Base-by-base conservation (phyloP, 257 asterid species). In the Scutellaria galericulata region DNA sequence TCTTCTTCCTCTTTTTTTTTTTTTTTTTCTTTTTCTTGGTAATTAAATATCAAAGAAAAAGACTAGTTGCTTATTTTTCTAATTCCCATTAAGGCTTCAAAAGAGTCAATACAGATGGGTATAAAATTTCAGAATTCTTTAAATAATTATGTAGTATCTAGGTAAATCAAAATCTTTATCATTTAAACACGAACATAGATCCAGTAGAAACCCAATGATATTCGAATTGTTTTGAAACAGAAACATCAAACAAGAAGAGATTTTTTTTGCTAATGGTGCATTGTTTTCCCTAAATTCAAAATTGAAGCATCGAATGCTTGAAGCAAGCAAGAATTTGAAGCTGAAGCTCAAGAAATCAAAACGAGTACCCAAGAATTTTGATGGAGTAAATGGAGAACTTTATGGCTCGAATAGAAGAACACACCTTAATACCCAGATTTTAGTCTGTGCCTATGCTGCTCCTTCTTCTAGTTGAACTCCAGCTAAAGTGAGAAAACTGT, bases 301-400 rank as follows among this genome's bases (percentile, higher is more conserved):
- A 40, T 9, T 27, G 57, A 64, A n/a, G 39, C 50, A 13, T 11
- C 59, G 57, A 15, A 57, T 24, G 27, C 27, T 24, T 24, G 27
- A 24, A 54, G 51, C 1, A 24, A 2, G 15, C 20, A 3, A 50
- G 59, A 66, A 9, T 40, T 24, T 13, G 40, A 75, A 39, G 41
- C 13, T 9, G 50, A 48, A 67, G 73, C 70, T 79, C 57, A 70
- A 69, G 52, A 70, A 75, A 27, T 41, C 8, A 51, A 70, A 42
- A 64, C 20, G 48, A 60, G 22, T 7, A 63, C 39, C 55, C 68
- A 71, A 57, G 70, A 64, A 63, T 52, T 9, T 4, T 10, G 0
- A 39, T 15, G 35, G 35, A 45, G 4, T 31, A 37, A 37, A 67
- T 7, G 58, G 52, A 51, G 48, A 39, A 20, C 9, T 8, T 1